Evolutionary conservation across 2,329 filamentous ascomycete genomes (phyloP).

Genomic region (Septoria linicola): DNA sequence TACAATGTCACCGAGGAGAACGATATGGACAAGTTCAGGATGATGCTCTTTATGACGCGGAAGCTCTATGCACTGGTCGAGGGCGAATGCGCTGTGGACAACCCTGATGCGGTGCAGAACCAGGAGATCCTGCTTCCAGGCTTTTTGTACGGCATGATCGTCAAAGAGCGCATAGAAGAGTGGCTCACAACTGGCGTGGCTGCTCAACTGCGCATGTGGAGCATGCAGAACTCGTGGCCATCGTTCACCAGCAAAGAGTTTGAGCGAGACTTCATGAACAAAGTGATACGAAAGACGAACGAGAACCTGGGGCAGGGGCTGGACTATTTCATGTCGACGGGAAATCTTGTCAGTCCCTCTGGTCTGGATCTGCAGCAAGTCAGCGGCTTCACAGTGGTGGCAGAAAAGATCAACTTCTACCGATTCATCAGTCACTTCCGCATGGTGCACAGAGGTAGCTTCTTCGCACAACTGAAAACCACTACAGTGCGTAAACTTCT

Average conservation of each 20-base stretch:
- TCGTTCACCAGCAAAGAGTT: constrained; percentile 76
- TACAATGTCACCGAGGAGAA: constrained; percentile 79
- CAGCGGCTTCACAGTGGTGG: constrained; percentile 92
- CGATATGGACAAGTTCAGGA: constrained; percentile 87
- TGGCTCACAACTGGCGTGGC: constrained; percentile 66
- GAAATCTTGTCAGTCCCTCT: constrained; percentile 86
- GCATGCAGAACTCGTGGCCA: constrained; percentile 50
- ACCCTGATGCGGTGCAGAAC: constrained; percentile 93
- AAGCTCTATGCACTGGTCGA: constrained; percentile 93
- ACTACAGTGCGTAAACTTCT: constrained; percentile 93
- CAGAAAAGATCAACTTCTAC: constrained; percentile 98
- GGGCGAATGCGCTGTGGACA: constrained; percentile 89
- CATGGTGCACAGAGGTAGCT: constrained; percentile 98
- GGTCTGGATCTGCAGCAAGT: constrained; percentile 92
- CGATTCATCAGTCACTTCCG: constrained; percentile 99
- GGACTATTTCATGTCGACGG: constrained; percentile 95
- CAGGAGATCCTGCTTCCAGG: constrained; percentile 93
- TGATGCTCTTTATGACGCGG: constrained; percentile 92
- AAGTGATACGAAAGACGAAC: constrained; percentile 77
- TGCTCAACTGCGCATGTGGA: constrained; percentile 50
- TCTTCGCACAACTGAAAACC: constrained; percentile 96
- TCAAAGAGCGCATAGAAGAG: constrained; percentile 93
- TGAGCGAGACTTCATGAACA: constrained; percentile 71
- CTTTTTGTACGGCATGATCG: constrained; percentile 89
- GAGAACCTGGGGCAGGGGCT: constrained; percentile 84